Evolutionary conservation across 768 basidiomycete genomes (phyloP).

Genomic region (Pulveroboletus frians): DNA sequence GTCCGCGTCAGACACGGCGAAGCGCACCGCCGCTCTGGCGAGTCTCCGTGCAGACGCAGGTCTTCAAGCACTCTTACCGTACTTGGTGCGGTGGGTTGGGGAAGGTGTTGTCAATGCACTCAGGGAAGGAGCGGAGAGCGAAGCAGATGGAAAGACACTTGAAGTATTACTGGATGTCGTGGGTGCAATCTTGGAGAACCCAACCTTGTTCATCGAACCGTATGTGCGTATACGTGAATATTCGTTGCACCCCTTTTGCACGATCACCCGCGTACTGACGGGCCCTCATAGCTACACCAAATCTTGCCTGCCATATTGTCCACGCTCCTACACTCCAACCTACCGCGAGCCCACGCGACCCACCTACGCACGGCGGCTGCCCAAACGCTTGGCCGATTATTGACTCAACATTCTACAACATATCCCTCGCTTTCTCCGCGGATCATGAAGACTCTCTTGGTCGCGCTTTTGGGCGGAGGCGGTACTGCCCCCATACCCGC

Average conservation of each 20-base stretch:
- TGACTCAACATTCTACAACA: conserved; percentile 80
- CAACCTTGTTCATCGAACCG: conserved; percentile 89
- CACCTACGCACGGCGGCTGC: conserved; percentile 75
- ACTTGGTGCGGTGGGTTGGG: conserved; percentile 91
- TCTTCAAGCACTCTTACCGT: conserved; percentile 85
- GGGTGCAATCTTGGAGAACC: conserved; percentile 79
- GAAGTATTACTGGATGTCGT: conserved; percentile 83
- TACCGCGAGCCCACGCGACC: conserved; percentile 64
- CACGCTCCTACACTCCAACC: conserved; percentile 79
- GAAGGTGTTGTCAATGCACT: conserved; percentile 76
- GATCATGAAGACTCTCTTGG: conserved; percentile 88
- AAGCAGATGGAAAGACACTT: conserved; percentile 64
- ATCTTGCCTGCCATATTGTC: conserved; percentile 90
- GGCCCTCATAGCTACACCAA: conserved; percentile 77
- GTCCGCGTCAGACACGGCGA: conserved; percentile 49
- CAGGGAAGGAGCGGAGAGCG: conserved; percentile 43
- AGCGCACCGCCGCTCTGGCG: conserved; percentile 85
- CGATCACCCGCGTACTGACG: background rate
- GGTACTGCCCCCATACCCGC: conserved; percentile 7
- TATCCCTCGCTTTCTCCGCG: conserved; percentile 84
- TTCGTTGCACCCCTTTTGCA: background rate
- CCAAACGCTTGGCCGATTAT: conserved; percentile 75
- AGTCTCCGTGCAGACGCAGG: conserved; percentile 88
- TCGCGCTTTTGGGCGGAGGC: conserved; percentile 60
- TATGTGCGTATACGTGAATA: conserved; percentile 60